phyloP scores from a whole-genome alignment of 306 rosid genomes.

The Lupinus albus region DNA sequence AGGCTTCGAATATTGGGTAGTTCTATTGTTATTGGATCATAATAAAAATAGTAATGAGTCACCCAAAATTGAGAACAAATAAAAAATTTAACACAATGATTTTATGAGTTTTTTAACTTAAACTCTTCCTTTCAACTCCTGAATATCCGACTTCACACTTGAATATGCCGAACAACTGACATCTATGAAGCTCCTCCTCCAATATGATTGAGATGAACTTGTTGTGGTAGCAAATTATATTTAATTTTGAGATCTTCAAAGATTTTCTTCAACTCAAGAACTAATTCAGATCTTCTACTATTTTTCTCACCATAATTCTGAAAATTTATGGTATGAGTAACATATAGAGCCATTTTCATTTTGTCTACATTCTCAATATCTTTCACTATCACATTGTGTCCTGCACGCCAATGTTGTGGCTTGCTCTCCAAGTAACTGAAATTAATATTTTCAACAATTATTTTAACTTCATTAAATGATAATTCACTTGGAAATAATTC shows the following conservation, averaged over 20 bases:
- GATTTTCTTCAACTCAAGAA: constrained; percentile 74
- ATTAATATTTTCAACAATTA: neutral
- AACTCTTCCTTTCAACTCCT: too few species aligned
- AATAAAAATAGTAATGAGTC: too few species aligned
- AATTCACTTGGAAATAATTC: constrained; percentile 1
- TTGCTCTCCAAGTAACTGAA: constrained; percentile 78
- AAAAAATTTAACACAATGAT: too few species aligned
- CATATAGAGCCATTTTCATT: constrained; percentile 58
- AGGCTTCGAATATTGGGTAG: too few species aligned
- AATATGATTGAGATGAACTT: constrained; percentile 56
- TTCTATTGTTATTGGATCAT: too few species aligned
- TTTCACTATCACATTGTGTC: constrained; percentile 60
- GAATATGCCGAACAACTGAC: too few species aligned
- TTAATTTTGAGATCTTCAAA: constrained; percentile 72
- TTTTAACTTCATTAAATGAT: neutral
- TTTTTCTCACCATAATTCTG: constrained; percentile 67
- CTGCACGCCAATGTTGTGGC: constrained; percentile 75
- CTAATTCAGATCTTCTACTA: constrained; percentile 72
- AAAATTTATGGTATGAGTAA: constrained; percentile 84
- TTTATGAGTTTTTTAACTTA: too few species aligned
- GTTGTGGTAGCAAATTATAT: constrained; percentile 72
- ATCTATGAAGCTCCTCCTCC: constrained; percentile 42
- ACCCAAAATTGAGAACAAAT: too few species aligned
- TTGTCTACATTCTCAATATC: constrained; percentile 73
- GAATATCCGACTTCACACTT: too few species aligned